Base-by-base conservation (phyloP, 2,329 filamentous ascomycete genomes). In the Aspergillus sp. region DNA sequence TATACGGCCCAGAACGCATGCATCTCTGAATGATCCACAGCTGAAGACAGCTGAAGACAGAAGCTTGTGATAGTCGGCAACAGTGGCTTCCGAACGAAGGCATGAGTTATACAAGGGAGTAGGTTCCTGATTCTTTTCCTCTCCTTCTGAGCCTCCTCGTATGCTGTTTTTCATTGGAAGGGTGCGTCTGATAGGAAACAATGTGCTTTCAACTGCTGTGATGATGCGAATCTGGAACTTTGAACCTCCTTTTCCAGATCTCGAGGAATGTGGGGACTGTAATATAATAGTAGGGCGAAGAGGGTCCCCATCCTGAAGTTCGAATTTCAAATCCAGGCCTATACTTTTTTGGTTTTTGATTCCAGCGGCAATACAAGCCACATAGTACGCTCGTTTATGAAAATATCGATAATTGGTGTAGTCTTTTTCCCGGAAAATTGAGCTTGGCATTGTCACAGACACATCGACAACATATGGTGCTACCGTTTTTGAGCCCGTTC, bases 361-460 rank as follows among this genome's bases (percentile, higher is more conserved):
- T 4, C 84, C 86, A 30, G 85, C 86, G 13, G 91, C 87, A 55
- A 98, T 79, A 62, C 89, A 91, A 34, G 93, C 91, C 50, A 98
- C 78, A 70, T 96, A 98, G 74, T 93, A 98, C 12, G 95, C 90
- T 62, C 93, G 83, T 68, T 96, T 96, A 77, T 97, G 93, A 70
- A 97, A 96, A 76, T 96, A 98, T 60, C 95, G 86, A 79, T 95
- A 83, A 72, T 96, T 92, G 49, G 93, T 82, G 71, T 93, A 97
- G 74, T 99, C 95, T 76, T 98, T 98, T 44, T 96, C 90, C 69
- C 96, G 91, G 67, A 98, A 93, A 12, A 96, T 76, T 1, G 83
- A 77, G 56, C 79, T 66, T 5, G 95, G 93, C 86, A 99, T 96
- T 48, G 89, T 89, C 15, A 96, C 85, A 5, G 93, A 86, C 82